These are phyloP conservation scores for Somion occarium DNA, from an alignment of 1,284 basidiomycete species.

Conservation along the genomic window DNA sequence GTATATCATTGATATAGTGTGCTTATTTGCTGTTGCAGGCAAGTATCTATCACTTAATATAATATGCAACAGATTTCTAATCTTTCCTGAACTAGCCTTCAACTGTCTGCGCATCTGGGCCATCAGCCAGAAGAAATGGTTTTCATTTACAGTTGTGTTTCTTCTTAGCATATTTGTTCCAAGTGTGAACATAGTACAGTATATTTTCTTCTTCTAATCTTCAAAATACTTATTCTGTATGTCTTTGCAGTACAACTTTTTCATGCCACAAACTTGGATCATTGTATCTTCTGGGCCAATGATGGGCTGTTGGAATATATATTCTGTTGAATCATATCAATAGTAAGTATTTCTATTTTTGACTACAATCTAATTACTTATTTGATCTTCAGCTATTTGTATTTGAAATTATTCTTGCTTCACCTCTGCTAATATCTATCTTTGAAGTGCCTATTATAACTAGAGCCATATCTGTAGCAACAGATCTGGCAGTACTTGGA, in stretches of 20 bases:
- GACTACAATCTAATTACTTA: neutral
- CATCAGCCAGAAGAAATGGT: neutral
- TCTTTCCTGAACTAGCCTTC: neutral
- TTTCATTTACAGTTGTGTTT: neutral
- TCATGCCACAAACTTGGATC: neutral
- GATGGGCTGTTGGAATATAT: neutral
- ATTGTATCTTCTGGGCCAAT: neutral
- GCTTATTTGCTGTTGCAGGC: neutral
- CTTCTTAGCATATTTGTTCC: neutral
- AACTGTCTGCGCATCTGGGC: neutral
- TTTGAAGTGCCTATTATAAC: neutral
- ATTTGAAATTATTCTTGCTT: neutral
- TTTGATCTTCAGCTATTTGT: neutral
- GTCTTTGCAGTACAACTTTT: neutral
- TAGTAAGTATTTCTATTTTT: neutral
- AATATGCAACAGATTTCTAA: too few relatives aligned
- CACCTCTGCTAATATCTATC: neutral
- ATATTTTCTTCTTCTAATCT: neutral
- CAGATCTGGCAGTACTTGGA: neutral
- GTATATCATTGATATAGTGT: neutral
- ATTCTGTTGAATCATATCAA: neutral
- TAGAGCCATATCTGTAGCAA: neutral
- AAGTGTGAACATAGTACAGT: neutral
- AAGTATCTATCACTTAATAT: neutral
- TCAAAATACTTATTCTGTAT: neutral